These are phyloP conservation scores for Coleophoma cylindrospora DNA, from an alignment of 2,329 filamentous ascomycete species.

Conservation along the genomic window DNA sequence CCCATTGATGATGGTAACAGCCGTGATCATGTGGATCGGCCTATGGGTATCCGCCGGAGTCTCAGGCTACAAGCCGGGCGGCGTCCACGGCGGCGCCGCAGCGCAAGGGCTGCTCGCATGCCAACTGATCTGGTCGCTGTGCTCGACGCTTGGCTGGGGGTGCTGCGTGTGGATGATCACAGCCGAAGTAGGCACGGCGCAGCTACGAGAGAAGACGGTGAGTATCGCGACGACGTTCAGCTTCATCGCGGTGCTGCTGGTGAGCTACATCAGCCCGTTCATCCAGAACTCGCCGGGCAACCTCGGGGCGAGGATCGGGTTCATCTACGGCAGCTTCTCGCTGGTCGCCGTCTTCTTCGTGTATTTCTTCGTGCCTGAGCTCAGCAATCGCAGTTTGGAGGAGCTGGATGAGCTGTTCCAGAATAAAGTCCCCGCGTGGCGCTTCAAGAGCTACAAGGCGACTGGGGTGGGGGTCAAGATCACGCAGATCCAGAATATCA, in stretches of 20 bases:
- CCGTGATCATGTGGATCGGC: neutral
- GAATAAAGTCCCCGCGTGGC: neutral
- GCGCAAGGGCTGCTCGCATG: neutral
- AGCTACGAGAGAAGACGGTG: conserved; percentile 9
- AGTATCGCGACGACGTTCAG: conserved; percentile 6
- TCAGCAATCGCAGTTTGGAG: neutral
- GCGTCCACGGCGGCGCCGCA: neutral
- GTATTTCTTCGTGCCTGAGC: conserved; percentile 31
- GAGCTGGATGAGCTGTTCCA: neutral
- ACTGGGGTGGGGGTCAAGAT: neutral
- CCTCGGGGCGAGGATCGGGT: conserved; percentile 32
- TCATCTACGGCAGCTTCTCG: conserved; percentile 30
- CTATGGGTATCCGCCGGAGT: neutral
- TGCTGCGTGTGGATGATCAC: conserved; percentile 14
- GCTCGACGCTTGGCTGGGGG: conserved; percentile 9
- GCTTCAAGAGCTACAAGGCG: neutral
- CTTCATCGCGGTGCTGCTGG: conserved; percentile 17
- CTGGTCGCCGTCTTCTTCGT: conserved; percentile 26
- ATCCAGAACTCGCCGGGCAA: conserved; percentile 24
- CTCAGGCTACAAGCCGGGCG: neutral
- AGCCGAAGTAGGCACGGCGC: conserved; percentile 11
- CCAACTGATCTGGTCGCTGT: neutral
- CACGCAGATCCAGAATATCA: neutral
- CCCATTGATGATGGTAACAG: neutral
- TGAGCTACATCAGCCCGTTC: conserved; percentile 29